A percentile compares a stretch with the other conserved stretches of the same genome.
These are phyloP conservation scores for Immersiporthe knoxdaviesiana DNA, from an alignment of 2,329 filamentous ascomycete genomes.

Conservation along the genomic window DNA sequence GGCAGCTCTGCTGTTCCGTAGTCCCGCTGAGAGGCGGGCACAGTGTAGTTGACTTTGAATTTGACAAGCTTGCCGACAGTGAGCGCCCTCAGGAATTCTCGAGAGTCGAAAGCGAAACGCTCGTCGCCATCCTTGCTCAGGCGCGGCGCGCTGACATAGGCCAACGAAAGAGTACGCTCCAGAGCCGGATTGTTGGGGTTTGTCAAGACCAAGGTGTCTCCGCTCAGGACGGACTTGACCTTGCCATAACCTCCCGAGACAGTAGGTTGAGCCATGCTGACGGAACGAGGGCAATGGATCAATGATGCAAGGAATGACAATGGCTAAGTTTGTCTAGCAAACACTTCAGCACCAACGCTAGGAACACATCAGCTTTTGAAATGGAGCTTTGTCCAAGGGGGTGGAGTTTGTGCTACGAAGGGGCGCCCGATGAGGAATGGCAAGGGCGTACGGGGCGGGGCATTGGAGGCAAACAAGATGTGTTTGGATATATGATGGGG, in stretches of 20 bases:
- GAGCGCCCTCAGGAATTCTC: slow-evolving; percentile 85
- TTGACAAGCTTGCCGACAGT: slow-evolving; percentile 85
- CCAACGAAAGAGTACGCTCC: slow-evolving; percentile 87
- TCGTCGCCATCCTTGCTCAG: slow-evolving; percentile 89
- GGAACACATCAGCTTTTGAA: background rate
- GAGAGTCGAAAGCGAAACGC: slow-evolving; percentile 89
- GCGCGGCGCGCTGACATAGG: slow-evolving; percentile 88
- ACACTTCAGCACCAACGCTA: background rate
- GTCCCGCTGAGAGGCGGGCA: slow-evolving; percentile 83
- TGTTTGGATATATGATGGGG: background rate
- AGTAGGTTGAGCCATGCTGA: slow-evolving; percentile 16
- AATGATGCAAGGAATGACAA: slow-evolving; percentile 6
- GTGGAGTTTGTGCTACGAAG: background rate
- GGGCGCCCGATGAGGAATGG: background rate
- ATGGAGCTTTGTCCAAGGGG: background rate
- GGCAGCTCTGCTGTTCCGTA: slow-evolving; percentile 81
- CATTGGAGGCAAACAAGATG: background rate
- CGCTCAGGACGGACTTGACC: slow-evolving; percentile 93
- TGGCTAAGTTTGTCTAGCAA: background rate
- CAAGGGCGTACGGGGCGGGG: too few relatives aligned
- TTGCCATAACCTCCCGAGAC: slow-evolving; percentile 42
- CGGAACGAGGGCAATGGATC: slow-evolving; percentile 20
- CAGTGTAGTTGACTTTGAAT: slow-evolving; percentile 83
- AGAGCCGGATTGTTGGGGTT: slow-evolving; percentile 79
- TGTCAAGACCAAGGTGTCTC: slow-evolving; percentile 85